Evolutionary conservation across 2,329 filamentous ascomycete genomes (phyloP).

Genomic region (Neofusicoccum cordaticola): DNA sequence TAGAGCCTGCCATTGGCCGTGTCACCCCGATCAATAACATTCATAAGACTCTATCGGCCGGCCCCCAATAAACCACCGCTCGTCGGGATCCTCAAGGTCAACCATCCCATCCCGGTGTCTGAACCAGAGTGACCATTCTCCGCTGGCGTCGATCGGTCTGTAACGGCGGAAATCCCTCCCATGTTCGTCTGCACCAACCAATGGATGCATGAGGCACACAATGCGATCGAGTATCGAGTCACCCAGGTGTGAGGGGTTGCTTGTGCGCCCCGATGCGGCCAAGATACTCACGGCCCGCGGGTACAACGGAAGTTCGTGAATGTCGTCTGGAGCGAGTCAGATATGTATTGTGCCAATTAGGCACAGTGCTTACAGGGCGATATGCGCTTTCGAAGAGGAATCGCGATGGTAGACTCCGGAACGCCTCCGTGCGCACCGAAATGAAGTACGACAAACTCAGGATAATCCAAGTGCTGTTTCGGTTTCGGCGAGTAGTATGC

Average conservation of each 20-base stretch:
- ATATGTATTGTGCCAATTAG: neutral
- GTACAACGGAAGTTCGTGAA: neutral
- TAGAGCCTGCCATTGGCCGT: too few species aligned
- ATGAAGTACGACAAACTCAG: neutral
- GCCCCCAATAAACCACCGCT: conserved; percentile 32
- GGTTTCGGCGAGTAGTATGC: too few species aligned
- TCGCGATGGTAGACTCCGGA: neutral
- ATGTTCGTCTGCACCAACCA: conserved; percentile 21
- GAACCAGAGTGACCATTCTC: conserved; percentile 27
- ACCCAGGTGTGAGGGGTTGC: neutral
- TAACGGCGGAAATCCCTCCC: conserved; percentile 1
- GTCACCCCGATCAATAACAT: conserved; percentile 22
- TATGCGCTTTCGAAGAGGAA: neutral
- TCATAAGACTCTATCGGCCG: conserved; percentile 35
- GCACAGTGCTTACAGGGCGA: neutral
- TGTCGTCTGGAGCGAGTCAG: neutral
- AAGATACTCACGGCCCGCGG: neutral
- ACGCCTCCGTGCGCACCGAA: neutral
- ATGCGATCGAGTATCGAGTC: neutral
- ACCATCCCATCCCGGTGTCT: conserved; percentile 31
- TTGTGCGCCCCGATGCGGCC: neutral
- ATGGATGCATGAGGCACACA: conserved; percentile 7
- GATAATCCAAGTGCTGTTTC: neutral
- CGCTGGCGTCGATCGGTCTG: conserved; percentile 5
- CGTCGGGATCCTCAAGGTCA: conserved; percentile 26